A percentile compares a stretch with the other conserved stretches of the same genome.
Evolutionary conservation across 805 yeast genomes (phyloP).

Genomic region (Yarrowia phangngaensis): DNA sequence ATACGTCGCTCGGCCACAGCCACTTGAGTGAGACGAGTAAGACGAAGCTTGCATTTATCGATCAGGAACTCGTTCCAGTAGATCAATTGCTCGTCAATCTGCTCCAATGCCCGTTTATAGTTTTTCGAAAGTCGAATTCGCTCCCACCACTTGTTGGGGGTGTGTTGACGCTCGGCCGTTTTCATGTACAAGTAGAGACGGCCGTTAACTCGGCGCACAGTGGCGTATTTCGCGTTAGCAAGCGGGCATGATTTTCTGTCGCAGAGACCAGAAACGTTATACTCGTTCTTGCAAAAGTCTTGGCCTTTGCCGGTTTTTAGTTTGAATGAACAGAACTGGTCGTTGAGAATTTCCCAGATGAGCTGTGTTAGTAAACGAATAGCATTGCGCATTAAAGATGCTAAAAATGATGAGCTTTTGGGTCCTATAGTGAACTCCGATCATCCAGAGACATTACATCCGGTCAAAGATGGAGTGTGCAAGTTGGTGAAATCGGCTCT

Average conservation of each 20-base stretch:
- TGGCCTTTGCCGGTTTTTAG: slow-evolving; percentile 84
- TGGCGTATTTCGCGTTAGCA: slow-evolving; percentile 56
- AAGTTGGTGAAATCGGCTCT: too few relatives aligned
- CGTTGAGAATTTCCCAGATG: slow-evolving; percentile 95
- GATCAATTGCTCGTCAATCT: slow-evolving; percentile 77
- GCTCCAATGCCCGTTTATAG: slow-evolving; percentile 80
- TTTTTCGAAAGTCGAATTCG: slow-evolving; percentile 85
- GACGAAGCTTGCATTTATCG: slow-evolving; percentile 93
- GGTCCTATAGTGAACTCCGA: too few relatives aligned
- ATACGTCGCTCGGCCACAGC: slow-evolving; percentile 92
- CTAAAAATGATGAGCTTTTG: too few relatives aligned
- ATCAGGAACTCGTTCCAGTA: slow-evolving; percentile 92
- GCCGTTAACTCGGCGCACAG: slow-evolving; percentile 40
- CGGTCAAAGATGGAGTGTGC: too few relatives aligned
- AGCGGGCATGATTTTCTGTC: slow-evolving; percentile 91
- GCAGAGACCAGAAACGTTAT: slow-evolving; percentile 92
- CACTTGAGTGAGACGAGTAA: slow-evolving; percentile 91
- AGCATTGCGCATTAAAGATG: too few relatives aligned
- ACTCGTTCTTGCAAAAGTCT: slow-evolving; percentile 91
- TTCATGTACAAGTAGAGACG: slow-evolving; percentile 65
- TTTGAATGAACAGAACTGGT: slow-evolving; percentile 93
- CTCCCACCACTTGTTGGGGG: slow-evolving; percentile 93
- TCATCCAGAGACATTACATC: too few relatives aligned
- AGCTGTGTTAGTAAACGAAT: slow-evolving; percentile 53
- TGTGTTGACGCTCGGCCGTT: slow-evolving; percentile 96